phyloP scores from a whole-genome alignment of 1,139 yeast species.

The Diutina catenulata region DNA sequence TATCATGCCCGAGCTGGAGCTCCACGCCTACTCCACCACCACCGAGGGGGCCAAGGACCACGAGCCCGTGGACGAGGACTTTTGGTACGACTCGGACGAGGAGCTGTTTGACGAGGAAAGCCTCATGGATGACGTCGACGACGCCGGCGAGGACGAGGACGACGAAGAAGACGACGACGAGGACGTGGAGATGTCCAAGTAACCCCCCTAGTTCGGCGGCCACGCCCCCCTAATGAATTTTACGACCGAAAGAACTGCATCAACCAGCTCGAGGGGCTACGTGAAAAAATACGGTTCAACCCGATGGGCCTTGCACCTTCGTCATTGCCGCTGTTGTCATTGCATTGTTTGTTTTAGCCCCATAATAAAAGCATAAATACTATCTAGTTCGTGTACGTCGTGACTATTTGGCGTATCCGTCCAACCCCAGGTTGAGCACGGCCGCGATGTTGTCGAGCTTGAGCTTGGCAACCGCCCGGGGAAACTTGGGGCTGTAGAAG shows the following conservation, averaged over 20 bases:
- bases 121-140: conserved; percentile 40
- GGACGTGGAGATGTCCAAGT: conserved; percentile 23
- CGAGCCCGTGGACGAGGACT: conserved; percentile 72
- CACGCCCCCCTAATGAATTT: neutral
- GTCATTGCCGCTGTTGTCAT: neutral
- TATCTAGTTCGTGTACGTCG: neutral
- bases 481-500: conserved; percentile 22
- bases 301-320: neutral
- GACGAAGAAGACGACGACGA: conserved; percentile 40
- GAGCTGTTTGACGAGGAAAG: conserved; percentile 44
- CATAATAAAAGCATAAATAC: neutral
- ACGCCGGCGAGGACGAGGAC: conserved; percentile 45
- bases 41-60: conserved; percentile 21
- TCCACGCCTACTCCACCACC: conserved; percentile 48
- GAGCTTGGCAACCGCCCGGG: conserved; percentile 32
- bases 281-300: neutral
- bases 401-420: conserved; percentile 14
- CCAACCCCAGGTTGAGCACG: conserved; percentile 22
- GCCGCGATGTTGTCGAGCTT: conserved; percentile 25
- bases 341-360: neutral
- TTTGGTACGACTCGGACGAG: conserved; percentile 65
- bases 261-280: no score
- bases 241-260: neutral
- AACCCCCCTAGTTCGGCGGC: neutral
- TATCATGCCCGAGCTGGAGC: conserved; percentile 57